Evolutionary conservation across 2,329 filamentous ascomycete species (phyloP).

Genomic region (Cladosporium oxysporum): DNA sequence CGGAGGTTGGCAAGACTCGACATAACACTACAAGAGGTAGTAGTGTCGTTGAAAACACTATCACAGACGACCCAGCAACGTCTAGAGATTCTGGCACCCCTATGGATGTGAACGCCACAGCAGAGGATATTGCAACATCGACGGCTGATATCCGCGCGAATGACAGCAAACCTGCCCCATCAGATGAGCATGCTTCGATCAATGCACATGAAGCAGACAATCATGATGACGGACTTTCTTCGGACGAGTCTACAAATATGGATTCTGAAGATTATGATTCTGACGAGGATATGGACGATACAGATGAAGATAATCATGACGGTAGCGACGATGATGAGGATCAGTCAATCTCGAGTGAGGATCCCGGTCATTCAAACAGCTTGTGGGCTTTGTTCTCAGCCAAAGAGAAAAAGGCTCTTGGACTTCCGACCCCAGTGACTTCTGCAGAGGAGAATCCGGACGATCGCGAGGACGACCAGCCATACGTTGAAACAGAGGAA

Average conservation of each 20-base stretch:
- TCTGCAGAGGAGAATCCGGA: constrained; percentile 31
- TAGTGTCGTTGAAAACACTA: neutral
- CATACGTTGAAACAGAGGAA: neutral
- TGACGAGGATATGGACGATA: constrained; percentile 43
- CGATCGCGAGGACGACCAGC: constrained; percentile 10
- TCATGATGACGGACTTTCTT: constrained; percentile 11
- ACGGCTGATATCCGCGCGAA: neutral
- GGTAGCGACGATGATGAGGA: constrained; percentile 32
- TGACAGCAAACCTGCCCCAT: neutral
- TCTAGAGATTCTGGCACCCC: neutral
- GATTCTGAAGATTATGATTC: constrained; percentile 37
- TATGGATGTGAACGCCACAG: neutral
- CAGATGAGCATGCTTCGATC: neutral
- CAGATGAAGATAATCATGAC: constrained; percentile 35
- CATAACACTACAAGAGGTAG: constrained; percentile 24
- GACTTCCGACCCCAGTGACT: constrained; percentile 35
- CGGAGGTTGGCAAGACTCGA: neutral
- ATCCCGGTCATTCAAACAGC: constrained; percentile 36
- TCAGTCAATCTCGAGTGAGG: constrained; percentile 29
- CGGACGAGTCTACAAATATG: constrained; percentile 43
- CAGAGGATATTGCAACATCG: neutral
- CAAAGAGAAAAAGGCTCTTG: constrained; percentile 18
- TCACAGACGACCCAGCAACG: neutral
- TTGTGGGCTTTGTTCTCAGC: constrained; percentile 11
- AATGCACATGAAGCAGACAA: neutral